Percentiles rank a stretch among this genome's conserved stretches.
phyloP scores from a whole-genome alignment of 805 yeast species.

The Saturnispora galanensis region DNA sequence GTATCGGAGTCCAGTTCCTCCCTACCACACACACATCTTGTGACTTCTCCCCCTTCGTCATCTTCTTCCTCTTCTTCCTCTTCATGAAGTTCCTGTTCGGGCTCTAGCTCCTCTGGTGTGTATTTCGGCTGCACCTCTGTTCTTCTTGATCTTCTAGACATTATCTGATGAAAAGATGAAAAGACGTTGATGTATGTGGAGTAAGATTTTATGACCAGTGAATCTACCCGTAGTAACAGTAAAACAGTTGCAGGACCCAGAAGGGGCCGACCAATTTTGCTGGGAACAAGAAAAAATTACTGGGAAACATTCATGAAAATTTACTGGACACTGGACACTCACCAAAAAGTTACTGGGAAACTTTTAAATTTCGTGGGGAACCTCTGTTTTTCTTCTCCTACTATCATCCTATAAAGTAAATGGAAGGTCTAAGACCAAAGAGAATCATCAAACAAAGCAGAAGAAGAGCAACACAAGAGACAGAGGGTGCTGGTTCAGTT shows the following conservation, averaged over 20 bases:
- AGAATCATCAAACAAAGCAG: slow-evolving; percentile 6
- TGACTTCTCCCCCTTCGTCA: slow-evolving; percentile 32
- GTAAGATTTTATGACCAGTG: background rate
- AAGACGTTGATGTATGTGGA: slow-evolving; percentile 3
- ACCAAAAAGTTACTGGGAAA: too few relatives aligned
- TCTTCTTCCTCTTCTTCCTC: slow-evolving; percentile 8
- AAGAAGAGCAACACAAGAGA: slow-evolving; percentile 1
- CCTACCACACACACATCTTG: slow-evolving; percentile 47
- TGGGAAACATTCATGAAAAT: too few relatives aligned
- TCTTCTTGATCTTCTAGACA: slow-evolving; percentile 26
- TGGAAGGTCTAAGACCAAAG: slow-evolving; percentile 5
- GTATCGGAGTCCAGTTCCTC: slow-evolving; percentile 36
- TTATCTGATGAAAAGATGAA: slow-evolving; percentile 14
- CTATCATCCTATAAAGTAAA: background rate
- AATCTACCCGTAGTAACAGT: background rate
- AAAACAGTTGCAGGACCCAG: too few relatives aligned
- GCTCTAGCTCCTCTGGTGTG: slow-evolving; percentile 14
- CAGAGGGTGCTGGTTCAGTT: background rate
- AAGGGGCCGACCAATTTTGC: background rate
- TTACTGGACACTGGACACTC: too few relatives aligned
- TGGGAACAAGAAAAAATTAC: background rate
- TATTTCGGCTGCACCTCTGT: slow-evolving; percentile 15
- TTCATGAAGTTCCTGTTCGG: slow-evolving; percentile 2
- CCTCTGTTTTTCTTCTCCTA: background rate
- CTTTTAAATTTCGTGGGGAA: too few relatives aligned